Base-by-base conservation (phyloP, 345 rosid species). In the Hibiscus tridactylites region DNA sequence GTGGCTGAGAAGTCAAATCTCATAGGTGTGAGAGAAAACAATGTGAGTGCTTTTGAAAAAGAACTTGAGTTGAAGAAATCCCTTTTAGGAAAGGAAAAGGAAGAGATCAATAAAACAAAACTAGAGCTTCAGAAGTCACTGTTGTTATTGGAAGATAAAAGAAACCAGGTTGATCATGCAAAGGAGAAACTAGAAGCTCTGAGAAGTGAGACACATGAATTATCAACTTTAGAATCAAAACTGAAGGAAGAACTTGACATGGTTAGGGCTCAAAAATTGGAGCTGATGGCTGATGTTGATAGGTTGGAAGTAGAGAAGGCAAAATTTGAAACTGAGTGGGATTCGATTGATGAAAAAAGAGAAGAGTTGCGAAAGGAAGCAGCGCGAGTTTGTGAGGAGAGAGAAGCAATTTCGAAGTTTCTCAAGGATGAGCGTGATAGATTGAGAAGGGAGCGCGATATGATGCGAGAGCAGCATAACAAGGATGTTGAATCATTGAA, bases 181-280 rank as follows among this genome's bases (percentile, higher is more conserved):
- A 82, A 85, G 52, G 91, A 85, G 67, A 90, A 83, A 69, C 79
- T 95, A 29, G 91, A 89, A 78, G 86, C 90, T 24, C 75, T 92
- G 90, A 90, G 85, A 85, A 84, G 80, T 71, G 99, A 90, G 81
- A 78, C 92, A 42, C 79, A 74, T 78, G 98, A 92, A 31, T 79
- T 90, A 71, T 86, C 94, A n/a, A 75, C 68, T 80, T 75, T 95
- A 46, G 98, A 89, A 82, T 61, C 85, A 81, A 95, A 88, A 65
- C 98, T 95, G 71, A 92, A 90, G 83, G 99, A 95, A 84, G 99
- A 95, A 79, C 83, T 95, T 75, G 99, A 95, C 77, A 74, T 70
- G 61, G 75, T 89, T 75, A 88, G 99, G 85, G 89, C 89, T 71
- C 88, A 90, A 76, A 90, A 86, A 80, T 83, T 81, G 71, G 98